These are phyloP conservation scores for Plasmodium gallinaceum DNA, from an alignment of 169 alveolate species.

Conservation along the genomic window DNA sequence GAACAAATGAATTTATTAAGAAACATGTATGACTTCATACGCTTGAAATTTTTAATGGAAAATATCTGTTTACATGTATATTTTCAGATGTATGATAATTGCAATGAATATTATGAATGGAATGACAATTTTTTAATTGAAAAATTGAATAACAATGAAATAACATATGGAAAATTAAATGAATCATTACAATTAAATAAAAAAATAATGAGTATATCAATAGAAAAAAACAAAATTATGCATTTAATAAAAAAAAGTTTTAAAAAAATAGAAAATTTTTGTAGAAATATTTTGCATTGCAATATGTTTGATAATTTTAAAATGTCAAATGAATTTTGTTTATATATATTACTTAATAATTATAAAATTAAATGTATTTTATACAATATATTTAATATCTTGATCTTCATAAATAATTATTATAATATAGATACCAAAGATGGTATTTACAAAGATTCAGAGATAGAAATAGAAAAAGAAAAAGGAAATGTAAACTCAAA, in stretches of 20 bases:
- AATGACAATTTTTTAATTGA: conserved; percentile 18
- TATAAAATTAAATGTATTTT: conserved; percentile 69
- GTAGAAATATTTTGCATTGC: conserved; percentile 40
- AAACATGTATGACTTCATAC: conserved; percentile 51
- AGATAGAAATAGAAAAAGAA: not conserved
- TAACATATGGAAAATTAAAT: conserved; percentile 29
- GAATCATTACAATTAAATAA: conserved; percentile 39
- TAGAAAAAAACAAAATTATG: conserved; percentile 31
- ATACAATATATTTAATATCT: conserved; percentile 53
- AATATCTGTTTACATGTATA: conserved; percentile 53
- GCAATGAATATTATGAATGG: conserved; percentile 22
- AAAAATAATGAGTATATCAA: conserved; percentile 11
- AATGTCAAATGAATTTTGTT: conserved; percentile 54
- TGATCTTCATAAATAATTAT: conserved; percentile 53
- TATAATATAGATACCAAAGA: not conserved
- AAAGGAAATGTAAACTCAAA: conserved; percentile 3
- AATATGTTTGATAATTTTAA: conserved; percentile 49
- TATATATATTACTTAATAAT: conserved; percentile 53
- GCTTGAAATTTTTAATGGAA: conserved; percentile 49
- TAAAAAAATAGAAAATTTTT: conserved; percentile 34
- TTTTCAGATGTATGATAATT: conserved; percentile 23
- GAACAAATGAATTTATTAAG: conserved; percentile 61
- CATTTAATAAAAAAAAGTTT: conserved; percentile 30
- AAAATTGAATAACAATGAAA: conserved; percentile 16
- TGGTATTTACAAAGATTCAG: not conserved